Percentiles rank a stretch among this genome's conserved stretches.
These are phyloP conservation scores for Cucumis cinereus DNA, from an alignment of 306 rosid species.

Conservation along the genomic window DNA sequence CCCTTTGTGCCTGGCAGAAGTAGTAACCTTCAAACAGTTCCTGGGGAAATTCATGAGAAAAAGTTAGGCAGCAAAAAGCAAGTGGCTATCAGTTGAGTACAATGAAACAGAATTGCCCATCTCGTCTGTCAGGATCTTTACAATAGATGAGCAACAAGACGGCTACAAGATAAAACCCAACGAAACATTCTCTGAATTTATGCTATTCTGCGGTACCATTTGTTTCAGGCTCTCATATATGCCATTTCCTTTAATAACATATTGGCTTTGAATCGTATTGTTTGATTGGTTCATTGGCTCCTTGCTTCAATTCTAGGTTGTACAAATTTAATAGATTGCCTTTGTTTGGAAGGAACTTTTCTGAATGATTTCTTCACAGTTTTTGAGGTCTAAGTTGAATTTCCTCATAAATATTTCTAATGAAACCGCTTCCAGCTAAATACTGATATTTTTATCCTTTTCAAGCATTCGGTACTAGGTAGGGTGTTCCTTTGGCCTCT, in stretches of 20 bases:
- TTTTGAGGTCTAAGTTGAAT: not conserved
- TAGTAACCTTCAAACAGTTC: constrained; percentile 93
- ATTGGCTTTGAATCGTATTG: not conserved
- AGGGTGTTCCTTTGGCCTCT: not conserved
- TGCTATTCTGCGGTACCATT: not conserved
- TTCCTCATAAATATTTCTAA: not conserved
- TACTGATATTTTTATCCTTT: not conserved
- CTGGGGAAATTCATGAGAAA: constrained; percentile 19
- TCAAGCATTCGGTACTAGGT: not conserved
- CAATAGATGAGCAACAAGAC: not conserved
- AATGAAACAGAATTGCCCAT: not conserved
- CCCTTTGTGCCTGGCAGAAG: constrained; percentile 96
- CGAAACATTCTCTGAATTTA: not conserved
- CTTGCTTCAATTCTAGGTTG: not conserved
- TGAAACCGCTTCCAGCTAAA: not conserved
- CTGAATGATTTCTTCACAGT: not conserved
- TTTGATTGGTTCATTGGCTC: not conserved
- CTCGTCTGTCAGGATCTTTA: not conserved
- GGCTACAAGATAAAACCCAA: not conserved
- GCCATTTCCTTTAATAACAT: not conserved
- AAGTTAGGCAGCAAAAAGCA: not conserved
- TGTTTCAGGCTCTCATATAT: not conserved
- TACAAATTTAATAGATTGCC: not conserved
- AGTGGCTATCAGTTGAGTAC: not conserved
- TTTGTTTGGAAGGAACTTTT: not conserved